Conservation (phyloP, 2,329 filamentous ascomycete species). For the Xylariaceae sp. region DNA sequence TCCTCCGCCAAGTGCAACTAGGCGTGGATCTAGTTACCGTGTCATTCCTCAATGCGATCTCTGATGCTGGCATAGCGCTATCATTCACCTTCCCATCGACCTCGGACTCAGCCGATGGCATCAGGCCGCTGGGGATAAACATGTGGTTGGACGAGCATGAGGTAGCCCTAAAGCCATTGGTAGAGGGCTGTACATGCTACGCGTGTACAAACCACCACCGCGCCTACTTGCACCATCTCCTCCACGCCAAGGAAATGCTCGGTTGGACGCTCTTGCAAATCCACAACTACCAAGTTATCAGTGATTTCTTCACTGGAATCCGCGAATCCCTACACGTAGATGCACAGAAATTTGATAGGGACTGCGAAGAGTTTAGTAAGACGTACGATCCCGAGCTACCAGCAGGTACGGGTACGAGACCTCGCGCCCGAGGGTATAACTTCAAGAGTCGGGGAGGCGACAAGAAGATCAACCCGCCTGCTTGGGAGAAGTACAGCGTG, state of each 20-base stretch:
- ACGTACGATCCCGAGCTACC: slow-evolving; percentile 69
- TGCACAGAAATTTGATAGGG: slow-evolving; percentile 56
- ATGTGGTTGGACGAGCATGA: slow-evolving; percentile 65
- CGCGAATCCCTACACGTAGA: slow-evolving; percentile 56
- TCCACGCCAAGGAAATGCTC: slow-evolving; percentile 91
- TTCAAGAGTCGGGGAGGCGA: slow-evolving; percentile 64
- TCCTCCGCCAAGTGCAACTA: slow-evolving; percentile 68
- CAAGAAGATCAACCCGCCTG: slow-evolving; percentile 61
- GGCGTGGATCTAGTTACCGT: slow-evolving; percentile 77
- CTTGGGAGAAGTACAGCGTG: slow-evolving; percentile 54
- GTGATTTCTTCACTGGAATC: slow-evolving; percentile 66
- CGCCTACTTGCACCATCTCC: slow-evolving; percentile 81
- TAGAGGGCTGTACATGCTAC: slow-evolving; percentile 67
- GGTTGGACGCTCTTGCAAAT: slow-evolving; percentile 90
- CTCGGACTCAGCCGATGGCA: slow-evolving; percentile 18
- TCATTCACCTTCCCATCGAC: slow-evolving; percentile 65
- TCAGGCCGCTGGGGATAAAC: slow-evolving; percentile 62
- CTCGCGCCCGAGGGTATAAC: slow-evolving; percentile 76
- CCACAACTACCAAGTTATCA: slow-evolving; percentile 75
- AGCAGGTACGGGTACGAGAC: slow-evolving; percentile 67
- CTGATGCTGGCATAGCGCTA: slow-evolving; percentile 81
- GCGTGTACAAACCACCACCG: slow-evolving; percentile 77
- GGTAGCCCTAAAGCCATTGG: slow-evolving; percentile 57
- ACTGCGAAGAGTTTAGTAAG: slow-evolving; percentile 37
- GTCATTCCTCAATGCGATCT: slow-evolving; percentile 66